Base-by-base conservation (phyloP, 192 early-diverging fungal species). In the Backusella macrospora region DNA sequence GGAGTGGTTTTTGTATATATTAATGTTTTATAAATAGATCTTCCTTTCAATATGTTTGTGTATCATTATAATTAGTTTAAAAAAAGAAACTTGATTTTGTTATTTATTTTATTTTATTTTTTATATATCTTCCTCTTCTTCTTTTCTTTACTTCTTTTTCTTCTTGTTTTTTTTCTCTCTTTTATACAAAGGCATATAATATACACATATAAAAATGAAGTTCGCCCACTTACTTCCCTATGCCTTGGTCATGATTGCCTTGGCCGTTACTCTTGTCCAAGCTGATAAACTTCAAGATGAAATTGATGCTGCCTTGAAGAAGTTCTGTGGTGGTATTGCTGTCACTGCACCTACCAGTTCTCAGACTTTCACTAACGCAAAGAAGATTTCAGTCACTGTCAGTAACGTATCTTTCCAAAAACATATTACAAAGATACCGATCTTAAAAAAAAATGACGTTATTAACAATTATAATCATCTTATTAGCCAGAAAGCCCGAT, bases 311-410 rank as follows among this genome's bases (percentile, higher is more conserved):
- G 78, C 78, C 12, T 62, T 59, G 14, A 75, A 79, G 65, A 79
- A 79, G 44, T 79, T 79, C 63, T 79, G 78, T 68, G 65, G 73
- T 38, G 78, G 78, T 76, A 74, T 79, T 15, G 70, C 73, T 55
- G 44, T 79, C 46, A 68, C 68, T 44, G 68, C 68, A 34, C 78
- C 78, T 38, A 72, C 68, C 44, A 72, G 26, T 18, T 52, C 52
- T 12, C 48, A 71, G 47, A 48, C 48, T 18, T 75, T 75, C 46
- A 68, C 73, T 49, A 65, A 75, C 23, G 70, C 73, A 40, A 74
- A 46, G 23, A 63, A 79, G 55, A 55, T 79, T 42, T 59, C 72
- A 34, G 65, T 79, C 48, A 75, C 70, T 38, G 78, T 79, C 70
- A 79, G 75, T 76, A 76, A 45, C 71, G 69, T 76, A 49, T 64